A percentile compares a stretch with the other conserved stretches of the same genome.
Conservation (phyloP, 73 alveolate genomes). For the Vitrella brassicaformis region DNA sequence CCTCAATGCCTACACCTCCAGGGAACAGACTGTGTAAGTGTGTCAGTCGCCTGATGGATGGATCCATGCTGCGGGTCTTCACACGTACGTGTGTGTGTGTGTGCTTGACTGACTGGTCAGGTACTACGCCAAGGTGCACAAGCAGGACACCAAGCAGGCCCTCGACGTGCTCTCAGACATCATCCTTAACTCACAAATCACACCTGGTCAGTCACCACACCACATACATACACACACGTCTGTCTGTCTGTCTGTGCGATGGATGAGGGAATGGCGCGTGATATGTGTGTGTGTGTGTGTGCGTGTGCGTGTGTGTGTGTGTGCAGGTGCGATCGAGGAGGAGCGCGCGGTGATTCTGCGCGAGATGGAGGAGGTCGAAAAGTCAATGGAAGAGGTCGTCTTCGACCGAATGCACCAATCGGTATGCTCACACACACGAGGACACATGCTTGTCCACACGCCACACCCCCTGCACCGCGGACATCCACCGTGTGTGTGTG, state of each 20-base stretch:
- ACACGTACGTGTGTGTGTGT: no score
- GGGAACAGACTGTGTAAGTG: conserved; percentile 35
- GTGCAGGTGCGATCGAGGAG: conserved; percentile 16
- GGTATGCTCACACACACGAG: background rate
- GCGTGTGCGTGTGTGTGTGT: no score
- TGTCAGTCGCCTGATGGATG: background rate
- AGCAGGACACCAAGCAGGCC: background rate
- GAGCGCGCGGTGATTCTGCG: conserved; percentile 26
- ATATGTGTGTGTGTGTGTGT: no score
- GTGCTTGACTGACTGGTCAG: no score
- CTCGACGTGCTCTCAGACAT: conserved; percentile 23
- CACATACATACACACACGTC: no score
- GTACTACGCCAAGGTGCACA: background rate
- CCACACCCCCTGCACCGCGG: no score
- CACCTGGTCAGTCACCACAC: no score
- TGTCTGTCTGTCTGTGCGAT: no score
- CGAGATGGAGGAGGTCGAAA: conserved; percentile 29
- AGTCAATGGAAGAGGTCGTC: background rate
- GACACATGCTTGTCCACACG: no score
- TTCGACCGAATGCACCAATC: background rate
- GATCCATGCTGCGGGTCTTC: no score
- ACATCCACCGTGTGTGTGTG: no score
- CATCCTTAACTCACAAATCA: conserved; percentile 10
- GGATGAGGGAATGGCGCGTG: background rate
- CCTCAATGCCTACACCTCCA: conserved; percentile 43